Conservation (phyloP, 495 filamentous ascomycete species). For the Staphylotrichum tortipilum region DNA sequence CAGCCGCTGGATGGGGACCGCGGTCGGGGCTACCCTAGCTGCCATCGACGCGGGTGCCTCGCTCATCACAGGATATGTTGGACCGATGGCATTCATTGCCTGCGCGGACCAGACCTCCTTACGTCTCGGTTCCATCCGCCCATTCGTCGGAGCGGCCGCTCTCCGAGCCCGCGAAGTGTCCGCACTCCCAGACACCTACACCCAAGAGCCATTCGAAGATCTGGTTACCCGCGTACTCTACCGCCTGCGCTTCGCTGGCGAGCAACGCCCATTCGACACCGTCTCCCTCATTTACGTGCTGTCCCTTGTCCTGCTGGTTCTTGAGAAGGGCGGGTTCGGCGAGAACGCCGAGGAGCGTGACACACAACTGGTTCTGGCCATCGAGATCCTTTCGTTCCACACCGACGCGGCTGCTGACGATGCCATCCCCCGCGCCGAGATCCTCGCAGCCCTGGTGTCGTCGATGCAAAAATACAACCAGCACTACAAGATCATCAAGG, state of each 20-base stretch:
- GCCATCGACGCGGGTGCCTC: constrained; percentile 71
- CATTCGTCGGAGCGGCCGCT: constrained; percentile 81
- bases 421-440: constrained; percentile 63
- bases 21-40: constrained; percentile 59
- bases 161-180: constrained; percentile 66
- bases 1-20: constrained; percentile 74
- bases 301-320: constrained; percentile 66
- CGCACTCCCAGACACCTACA: constrained; percentile 58
- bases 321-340: constrained; percentile 71
- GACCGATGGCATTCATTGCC: constrained; percentile 70
- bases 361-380: constrained; percentile 74
- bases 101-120: constrained; percentile 63
- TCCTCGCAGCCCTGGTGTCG: constrained; percentile 58
- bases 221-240: constrained; percentile 86
- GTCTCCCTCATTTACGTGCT: constrained; percentile 81
- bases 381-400: constrained; percentile 89
- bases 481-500: constrained; percentile 90
- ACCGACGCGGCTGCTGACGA: constrained; percentile 62
- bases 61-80: constrained; percentile 66
- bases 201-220: constrained; percentile 73
- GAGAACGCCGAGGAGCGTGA: constrained; percentile 67
- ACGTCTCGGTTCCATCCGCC: constrained; percentile 65
- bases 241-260: constrained; percentile 77
- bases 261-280: constrained; percentile 83
- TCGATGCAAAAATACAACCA: constrained; percentile 85